Evolutionary conservation across 495 filamentous ascomycete species (phyloP).

Genomic region (Neurospora sp.): DNA sequence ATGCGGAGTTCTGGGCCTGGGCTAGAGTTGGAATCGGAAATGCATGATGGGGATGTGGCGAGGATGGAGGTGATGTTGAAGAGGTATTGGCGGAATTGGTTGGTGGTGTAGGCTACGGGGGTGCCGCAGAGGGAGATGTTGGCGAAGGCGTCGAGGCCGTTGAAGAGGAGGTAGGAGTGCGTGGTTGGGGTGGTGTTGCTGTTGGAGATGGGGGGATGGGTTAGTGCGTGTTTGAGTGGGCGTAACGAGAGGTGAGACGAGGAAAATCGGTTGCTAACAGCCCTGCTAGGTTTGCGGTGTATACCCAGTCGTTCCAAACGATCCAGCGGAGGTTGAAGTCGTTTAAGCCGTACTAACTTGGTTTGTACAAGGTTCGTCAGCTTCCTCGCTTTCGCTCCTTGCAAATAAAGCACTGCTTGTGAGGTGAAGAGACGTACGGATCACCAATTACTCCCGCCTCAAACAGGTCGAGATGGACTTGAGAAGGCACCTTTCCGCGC

Average conservation of each 20-base stretch:
- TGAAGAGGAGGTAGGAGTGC: slow-evolving; percentile 47
- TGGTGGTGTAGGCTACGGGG: slow-evolving; percentile 53
- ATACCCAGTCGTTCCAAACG: slow-evolving; percentile 51
- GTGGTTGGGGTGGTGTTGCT: slow-evolving; percentile 1
- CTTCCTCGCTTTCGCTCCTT: no score
- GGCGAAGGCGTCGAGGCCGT: slow-evolving; percentile 58
- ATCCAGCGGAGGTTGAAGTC: slow-evolving; percentile 57
- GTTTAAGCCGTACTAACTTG: slow-evolving; percentile 42
- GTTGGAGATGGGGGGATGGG: neutral
- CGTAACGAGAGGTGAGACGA: no score
- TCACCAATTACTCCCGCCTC: slow-evolving; percentile 44
- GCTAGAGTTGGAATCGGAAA: slow-evolving; percentile 15
- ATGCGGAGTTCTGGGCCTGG: slow-evolving; percentile 37
- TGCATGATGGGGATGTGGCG: slow-evolving; percentile 25
- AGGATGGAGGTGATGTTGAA: slow-evolving; percentile 52
- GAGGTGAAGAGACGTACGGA: slow-evolving; percentile 28
- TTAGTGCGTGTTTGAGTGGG: neutral
- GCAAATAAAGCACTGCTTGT: no score
- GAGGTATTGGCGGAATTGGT: slow-evolving; percentile 64
- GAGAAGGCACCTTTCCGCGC: slow-evolving; percentile 51
- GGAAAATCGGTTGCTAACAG: slow-evolving; percentile 27
- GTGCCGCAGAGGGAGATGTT: slow-evolving; percentile 51
- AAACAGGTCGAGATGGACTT: slow-evolving; percentile 52
- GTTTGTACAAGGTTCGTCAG: no score
- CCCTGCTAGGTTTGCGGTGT: slow-evolving; percentile 39